Percentiles rank a stretch among this genome's conserved stretches.
Evolutionary conservation across 2,329 filamentous ascomycete genomes (phyloP).

Genomic region (Epichloe baconii): DNA sequence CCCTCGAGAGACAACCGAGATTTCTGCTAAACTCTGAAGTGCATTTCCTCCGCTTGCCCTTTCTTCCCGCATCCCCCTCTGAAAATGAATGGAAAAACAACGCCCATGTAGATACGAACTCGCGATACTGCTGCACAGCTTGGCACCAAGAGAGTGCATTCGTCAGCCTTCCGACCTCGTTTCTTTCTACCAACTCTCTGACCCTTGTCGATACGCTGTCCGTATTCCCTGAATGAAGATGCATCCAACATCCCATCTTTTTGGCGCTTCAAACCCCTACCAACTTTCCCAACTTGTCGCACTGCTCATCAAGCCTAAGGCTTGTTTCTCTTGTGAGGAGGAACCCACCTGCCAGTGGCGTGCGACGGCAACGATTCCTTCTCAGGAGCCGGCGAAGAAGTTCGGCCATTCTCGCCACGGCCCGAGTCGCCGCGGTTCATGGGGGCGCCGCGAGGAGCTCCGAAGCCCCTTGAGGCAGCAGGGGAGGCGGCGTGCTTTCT

Average conservation of each 20-base stretch:
- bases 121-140: not conserved
- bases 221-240: not conserved
- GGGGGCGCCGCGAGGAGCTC: conserved; percentile 20
- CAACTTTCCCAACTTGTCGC: not conserved
- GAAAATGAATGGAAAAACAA: not conserved
- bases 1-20: conserved; percentile 17
- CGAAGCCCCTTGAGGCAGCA: conserved; percentile 25
- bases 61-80: not conserved
- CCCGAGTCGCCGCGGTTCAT: conserved; percentile 31
- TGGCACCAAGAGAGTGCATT: not conserved
- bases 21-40: conserved; percentile 24
- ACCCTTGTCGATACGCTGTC: not conserved
- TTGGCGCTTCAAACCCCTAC: not conserved
- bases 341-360: conserved; percentile 47
- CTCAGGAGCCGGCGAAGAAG: conserved; percentile 28
- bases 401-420: conserved; percentile 27
- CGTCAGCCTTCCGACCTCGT: not conserved
- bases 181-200: not conserved
- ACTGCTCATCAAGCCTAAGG: conserved; percentile 6
- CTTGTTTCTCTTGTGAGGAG: conserved; percentile 29
- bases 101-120: not conserved
- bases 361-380: conserved; percentile 38
- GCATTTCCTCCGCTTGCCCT: conserved; percentile 13
- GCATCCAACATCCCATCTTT: not conserved
- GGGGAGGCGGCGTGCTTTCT: conserved; percentile 34